Evolutionary conservation across 352 stramenopile genomes (phyloP).

Genomic region (Aphanomyces astaci): DNA sequence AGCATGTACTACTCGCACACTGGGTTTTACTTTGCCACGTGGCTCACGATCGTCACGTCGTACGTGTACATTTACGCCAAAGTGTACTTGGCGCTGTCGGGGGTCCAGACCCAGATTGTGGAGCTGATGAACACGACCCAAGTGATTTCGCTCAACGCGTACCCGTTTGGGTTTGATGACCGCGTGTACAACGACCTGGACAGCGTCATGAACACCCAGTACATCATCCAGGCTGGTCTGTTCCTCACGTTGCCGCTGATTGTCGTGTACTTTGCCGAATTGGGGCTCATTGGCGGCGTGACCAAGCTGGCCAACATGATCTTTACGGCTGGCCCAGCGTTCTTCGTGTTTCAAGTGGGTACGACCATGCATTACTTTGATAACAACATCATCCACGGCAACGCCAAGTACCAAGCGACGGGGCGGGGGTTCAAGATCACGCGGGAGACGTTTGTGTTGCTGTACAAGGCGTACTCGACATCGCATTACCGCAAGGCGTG

Average conservation of each 20-base stretch:
- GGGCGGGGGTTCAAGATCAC: conserved; percentile 81
- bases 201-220: conserved; percentile 74
- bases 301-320: conserved; percentile 72
- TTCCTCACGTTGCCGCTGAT: conserved; percentile 75
- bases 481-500: conserved; percentile 75
- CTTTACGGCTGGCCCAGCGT: conserved; percentile 56
- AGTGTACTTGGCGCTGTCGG: conserved; percentile 66
- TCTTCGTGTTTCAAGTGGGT: conserved; percentile 76
- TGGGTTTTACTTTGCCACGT: conserved; percentile 79
- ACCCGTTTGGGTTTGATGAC: conserved; percentile 41
- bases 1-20: conserved; percentile 86
- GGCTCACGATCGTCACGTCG: conserved; percentile 83
- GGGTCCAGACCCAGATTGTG: conserved; percentile 61
- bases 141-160: conserved; percentile 56
- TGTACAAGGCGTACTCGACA: conserved; percentile 71
- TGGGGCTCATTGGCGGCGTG: conserved; percentile 57
- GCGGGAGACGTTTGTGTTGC: conserved; percentile 66
- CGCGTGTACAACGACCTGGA: conserved; percentile 56
- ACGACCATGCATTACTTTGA: conserved; percentile 84
- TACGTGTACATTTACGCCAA: conserved; percentile 85
- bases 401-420: conserved; percentile 73
- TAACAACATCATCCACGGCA: conserved; percentile 71
- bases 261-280: conserved; percentile 72
- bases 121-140: conserved; percentile 65
- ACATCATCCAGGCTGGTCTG: conserved; percentile 72